phyloP scores from a whole-genome alignment of 23 red algal species.

The Gracilaria gracilis region DNA sequence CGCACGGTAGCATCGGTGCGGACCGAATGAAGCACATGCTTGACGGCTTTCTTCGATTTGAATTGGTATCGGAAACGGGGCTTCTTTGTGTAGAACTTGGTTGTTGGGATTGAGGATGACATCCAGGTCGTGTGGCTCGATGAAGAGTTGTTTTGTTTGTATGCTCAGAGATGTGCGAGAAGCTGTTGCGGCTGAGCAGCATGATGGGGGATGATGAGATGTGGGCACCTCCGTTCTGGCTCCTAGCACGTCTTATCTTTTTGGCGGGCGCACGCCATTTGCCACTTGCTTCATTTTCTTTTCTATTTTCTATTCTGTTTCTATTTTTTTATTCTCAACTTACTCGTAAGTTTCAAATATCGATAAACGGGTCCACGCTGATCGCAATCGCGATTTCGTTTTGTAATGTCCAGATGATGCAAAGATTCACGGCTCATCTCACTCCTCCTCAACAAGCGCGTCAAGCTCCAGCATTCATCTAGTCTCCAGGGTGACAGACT shows the following conservation, averaged over 20 bases:
- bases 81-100: slow-evolving; percentile 15
- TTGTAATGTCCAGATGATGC: neutral
- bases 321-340: neutral
- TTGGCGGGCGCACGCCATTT: slow-evolving; percentile 13
- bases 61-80: slow-evolving; percentile 11
- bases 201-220: neutral
- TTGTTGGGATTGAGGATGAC: slow-evolving; percentile 14
- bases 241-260: too few relatives aligned
- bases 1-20: neutral
- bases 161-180: neutral
- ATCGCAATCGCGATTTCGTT: too few relatives aligned
- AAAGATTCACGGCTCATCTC: too few relatives aligned
- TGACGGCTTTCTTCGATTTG: neutral
- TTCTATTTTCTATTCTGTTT: neutral
- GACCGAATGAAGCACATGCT: slow-evolving; percentile 11
- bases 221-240: too few relatives aligned
- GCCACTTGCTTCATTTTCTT: neutral
- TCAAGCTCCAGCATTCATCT: too few relatives aligned
- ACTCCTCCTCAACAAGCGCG: too few relatives aligned
- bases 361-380: too few relatives aligned
- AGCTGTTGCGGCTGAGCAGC: neutral
- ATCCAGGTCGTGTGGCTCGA: neutral
- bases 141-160: neutral
- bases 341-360: too few relatives aligned
- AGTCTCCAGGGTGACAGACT: too few relatives aligned